Evolutionary conservation across 73 alveolate genomes (phyloP), one percentile per base, ranked within the genome.

Genomic region (Paramecium caudatum): DNA sequence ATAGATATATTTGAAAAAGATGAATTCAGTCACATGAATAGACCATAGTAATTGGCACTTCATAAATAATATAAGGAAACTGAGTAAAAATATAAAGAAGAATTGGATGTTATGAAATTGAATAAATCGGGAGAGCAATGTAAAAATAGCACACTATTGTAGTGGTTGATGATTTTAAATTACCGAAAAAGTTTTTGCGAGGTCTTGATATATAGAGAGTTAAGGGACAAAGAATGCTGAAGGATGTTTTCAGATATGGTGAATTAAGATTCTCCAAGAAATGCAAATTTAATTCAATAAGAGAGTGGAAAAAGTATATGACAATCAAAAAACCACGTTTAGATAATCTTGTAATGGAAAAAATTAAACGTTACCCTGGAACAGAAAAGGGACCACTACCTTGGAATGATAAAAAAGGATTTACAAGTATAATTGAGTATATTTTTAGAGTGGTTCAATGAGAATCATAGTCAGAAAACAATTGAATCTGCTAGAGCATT

Each of bases 361-460:
- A 74, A 74, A 34, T 74, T 37, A 39, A 74, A 25, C 49, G 45
- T 9, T 74, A 74, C 43, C 88, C 88, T 16, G 88, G 88, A 2
- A 74, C 62, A 27, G 19, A 21, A 3, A 16, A 74, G 9, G 68
- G 68, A 1, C 16, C 16, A 39, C 15, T 2, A 7, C 62, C 88
- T 8, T n/a, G 16, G 1, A 10, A 74, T 39, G 88, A 74, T 8
- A 36, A 36, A 5, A 12, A 0, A 19, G 88, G 68, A 74, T 74
- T 41, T 41, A 74, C 88, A 39, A 39, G 88, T 74, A 74, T 19
- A 41, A 39, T 41, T 0, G 13, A 13, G 13, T 37, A 16, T 41
- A 36, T 9, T 41, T 15, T 15, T 41, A 74, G 88, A 74, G 16
- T 74, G 88, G 88, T 74, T 74, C 32, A 45, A 21, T 21, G 62